Base-by-base conservation (phyloP, 2,329 filamentous ascomycete genomes). In the Parastagonospora nodorum region DNA sequence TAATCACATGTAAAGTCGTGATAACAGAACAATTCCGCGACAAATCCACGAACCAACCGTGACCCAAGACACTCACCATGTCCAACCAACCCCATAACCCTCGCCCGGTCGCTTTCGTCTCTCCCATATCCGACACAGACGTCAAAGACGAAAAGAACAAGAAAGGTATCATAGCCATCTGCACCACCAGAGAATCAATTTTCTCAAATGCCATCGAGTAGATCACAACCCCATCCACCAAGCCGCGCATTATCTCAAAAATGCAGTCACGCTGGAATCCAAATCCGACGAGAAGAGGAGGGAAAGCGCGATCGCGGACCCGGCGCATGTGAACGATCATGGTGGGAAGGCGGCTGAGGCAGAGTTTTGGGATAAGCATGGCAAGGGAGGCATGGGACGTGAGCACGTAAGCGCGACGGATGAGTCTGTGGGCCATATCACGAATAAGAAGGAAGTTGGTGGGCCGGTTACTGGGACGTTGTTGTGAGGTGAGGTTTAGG, bases 161-260 rank as follows among this genome's bases (percentile, higher is more conserved):
- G 14, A 48, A 48, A 42, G 38, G 38, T 48, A 48, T 4, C 6
- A 4, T 19, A 11, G 9, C 8, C 9, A 7, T n/a, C 31, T 14
- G 38, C 14, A 8, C 19, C 5, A 15, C 4, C 12, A 12, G n/a
- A n/a, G n/a, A 19, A 15, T 8, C 8, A 10, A 4, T 8, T 28
- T 28, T 29, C 8, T 2, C 15, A 15, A 15, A 15, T 11, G 9
- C 2, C 14, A 37, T 3, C 19, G 5, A 24, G 19, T 29, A 41
- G 45, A 28, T n/a, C 38, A 42, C 11, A 29, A 29, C n/a, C 45
- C 39, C 5, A 16, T 42, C n/a, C 45, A 30, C 6, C 14, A 42
- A 9, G 45, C 38, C 29, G 38, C 39, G 16, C 45, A 48, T n/a
- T 48, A 42, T n/a, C 45, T 48, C 31, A 42, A 42, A n/a, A 42